Evolutionary conservation across 1,284 basidiomycete species (phyloP), one percentile per base, ranked within the genome.

Genomic region (Leccinum solheimii): DNA sequence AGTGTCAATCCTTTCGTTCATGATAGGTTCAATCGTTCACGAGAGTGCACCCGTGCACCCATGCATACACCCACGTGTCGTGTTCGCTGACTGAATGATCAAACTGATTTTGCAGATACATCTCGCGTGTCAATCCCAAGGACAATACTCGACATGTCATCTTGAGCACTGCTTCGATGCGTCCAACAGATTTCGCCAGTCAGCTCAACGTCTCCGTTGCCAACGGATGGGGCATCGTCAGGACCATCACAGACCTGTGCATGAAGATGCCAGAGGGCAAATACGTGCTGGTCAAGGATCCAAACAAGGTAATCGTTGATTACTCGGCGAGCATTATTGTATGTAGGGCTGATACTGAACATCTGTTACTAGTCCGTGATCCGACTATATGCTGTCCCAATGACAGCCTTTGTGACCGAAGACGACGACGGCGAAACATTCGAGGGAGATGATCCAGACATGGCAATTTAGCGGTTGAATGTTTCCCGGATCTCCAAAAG

Each of bases 181-280:
- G 97, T 66, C 97, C 97, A 3, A 84, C 86, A 34, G 97, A 99
- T 67, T 97, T 99, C 72, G 96, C 97, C 11, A 84, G 81, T 27
- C 97, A 99, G 79, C 91, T 99, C 72, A 98, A 98, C 74, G 90
- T 99, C 60, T 97, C 95, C 55, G 80, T 99, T 62, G 80, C 91
- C 57, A 99, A 99, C 75, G 97, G 97, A 27, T 99, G 97, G 97
- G 97, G 97, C 65, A 98, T 99, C 72, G 94, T 99, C 32, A 86
- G 96, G 61, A 96, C 93, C 26, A 89, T 98, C 63, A 91, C 92
- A 51, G 95, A 98, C 74, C 77, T 97, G 62, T 92, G 91, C 75
- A 86, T 97, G 86, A 95, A 95, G 78, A 90, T 95, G 85, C 92
- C 93, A 27, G 95, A 98, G 77, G 95, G 96, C 74, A 97, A 97